Conservation (phyloP, 2,329 filamentous ascomycete genomes). For the Blumeriella jaapii region DNA sequence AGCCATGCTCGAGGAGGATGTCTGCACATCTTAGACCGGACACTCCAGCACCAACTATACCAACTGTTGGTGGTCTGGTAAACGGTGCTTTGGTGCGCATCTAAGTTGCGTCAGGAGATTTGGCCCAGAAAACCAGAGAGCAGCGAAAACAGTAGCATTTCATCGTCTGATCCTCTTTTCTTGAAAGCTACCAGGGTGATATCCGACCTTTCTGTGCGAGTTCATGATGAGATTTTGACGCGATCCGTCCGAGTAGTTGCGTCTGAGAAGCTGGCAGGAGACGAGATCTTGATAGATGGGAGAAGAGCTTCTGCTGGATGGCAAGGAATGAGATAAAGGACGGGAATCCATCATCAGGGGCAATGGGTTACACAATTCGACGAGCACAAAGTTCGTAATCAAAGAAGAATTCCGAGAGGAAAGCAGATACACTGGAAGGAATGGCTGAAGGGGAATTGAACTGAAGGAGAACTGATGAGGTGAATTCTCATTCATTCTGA, state of each 20-base stretch:
- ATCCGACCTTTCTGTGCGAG: too few species aligned
- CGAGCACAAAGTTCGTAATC: too few species aligned
- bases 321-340: slow-evolving; percentile 18
- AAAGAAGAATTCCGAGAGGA: too few species aligned
- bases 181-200: too few species aligned
- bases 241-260: slow-evolving; percentile 5
- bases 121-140: not conserved
- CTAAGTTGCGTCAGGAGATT: not conserved
- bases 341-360: slow-evolving; percentile 10
- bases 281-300: slow-evolving; percentile 21
- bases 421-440: too few species aligned
- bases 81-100: not conserved
- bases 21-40: slow-evolving; percentile 46
- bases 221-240: too few species aligned
- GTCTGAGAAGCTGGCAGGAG: slow-evolving; percentile 8
- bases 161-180: too few species aligned
- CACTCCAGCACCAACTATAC: slow-evolving; percentile 45
- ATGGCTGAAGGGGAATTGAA: too few species aligned
- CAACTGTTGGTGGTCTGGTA: slow-evolving; percentile 9
- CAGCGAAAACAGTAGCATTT: too few species aligned
- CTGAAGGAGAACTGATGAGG: not conserved
- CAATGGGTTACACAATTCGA: not conserved
- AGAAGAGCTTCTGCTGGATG: slow-evolving; percentile 15
- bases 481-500: not conserved
- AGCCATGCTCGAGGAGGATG: slow-evolving; percentile 39